A percentile compares a stretch with the other conserved stretches of the same genome.
Conservation (phyloP, 164 flowering plant genomes). For the Pachysandra terminalis region DNA sequence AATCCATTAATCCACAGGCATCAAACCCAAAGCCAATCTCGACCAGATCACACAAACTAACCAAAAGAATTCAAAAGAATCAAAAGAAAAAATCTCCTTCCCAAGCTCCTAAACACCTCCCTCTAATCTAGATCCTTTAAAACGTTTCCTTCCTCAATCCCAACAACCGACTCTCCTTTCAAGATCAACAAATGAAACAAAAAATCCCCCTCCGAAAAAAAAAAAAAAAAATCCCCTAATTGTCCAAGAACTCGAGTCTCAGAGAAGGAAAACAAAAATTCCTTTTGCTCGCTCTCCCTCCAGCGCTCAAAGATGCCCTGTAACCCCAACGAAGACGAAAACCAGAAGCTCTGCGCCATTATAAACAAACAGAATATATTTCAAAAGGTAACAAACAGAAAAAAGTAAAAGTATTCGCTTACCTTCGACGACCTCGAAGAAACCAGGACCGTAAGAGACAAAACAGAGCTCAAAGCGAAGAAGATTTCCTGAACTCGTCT, state of each 20-base stretch:
- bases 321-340: not conserved
- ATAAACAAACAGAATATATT: not conserved
- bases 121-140: constrained; percentile 8
- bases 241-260: not conserved
- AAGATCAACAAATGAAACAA: constrained; percentile 4
- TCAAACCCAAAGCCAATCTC: constrained; percentile 16
- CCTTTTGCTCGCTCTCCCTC: not conserved
- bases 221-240: not conserved
- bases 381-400: not conserved
- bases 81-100: not conserved
- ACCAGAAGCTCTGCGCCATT: not conserved
- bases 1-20: constrained; percentile 43
- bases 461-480: not conserved
- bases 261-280: not conserved
- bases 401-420: not conserved
- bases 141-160: constrained; percentile 5
- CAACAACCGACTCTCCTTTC: constrained; percentile 11
- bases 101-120: constrained; percentile 4
- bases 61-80: not conserved
- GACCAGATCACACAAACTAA: constrained; percentile 2
- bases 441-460: not conserved
- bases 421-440: not conserved
- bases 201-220: not conserved
- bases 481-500: not conserved
- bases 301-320: not conserved